A percentile compares a stretch with the other conserved stretches of the same genome.
These are phyloP conservation scores for Boletellus ananas DNA, from an alignment of 768 basidiomycete species.

Conservation along the genomic window DNA sequence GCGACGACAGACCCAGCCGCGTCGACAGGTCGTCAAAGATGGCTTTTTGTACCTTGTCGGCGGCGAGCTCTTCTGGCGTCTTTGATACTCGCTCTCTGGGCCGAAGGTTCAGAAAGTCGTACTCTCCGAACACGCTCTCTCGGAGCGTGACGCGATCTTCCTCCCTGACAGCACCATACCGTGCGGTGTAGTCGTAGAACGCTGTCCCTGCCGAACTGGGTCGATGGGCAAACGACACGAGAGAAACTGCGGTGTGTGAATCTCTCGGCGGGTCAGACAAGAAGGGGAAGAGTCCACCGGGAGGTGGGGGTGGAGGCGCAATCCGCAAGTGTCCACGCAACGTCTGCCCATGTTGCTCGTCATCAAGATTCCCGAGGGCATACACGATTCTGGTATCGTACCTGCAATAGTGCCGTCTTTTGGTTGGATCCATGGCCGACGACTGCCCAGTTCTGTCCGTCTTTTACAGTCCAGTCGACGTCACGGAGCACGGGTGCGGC, in stretches of 20 bases:
- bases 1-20: conserved; percentile 50
- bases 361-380: neutral
- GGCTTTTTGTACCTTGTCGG: conserved; percentile 27
- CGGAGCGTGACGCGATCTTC: conserved; percentile 77
- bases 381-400: conserved; percentile 21
- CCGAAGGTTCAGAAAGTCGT: conserved; percentile 33
- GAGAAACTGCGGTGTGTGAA: conserved; percentile 45
- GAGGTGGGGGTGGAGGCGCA: conserved; percentile 54
- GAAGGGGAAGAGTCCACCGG: conserved; percentile 77
- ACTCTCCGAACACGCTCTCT: conserved; percentile 62
- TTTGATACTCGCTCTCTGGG: conserved; percentile 20
- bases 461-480: conserved; percentile 55
- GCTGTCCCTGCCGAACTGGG: conserved; percentile 55
- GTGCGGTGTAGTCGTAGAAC: conserved; percentile 91
- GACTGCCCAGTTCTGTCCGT: conserved; percentile 73
- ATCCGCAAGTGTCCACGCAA: conserved; percentile 71
- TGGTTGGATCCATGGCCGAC: conserved; percentile 62
- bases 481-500: conserved; percentile 47
- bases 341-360: conserved; percentile 38
- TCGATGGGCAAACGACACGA: conserved; percentile 69
- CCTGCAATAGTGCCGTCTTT: conserved; percentile 63
- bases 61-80: conserved; percentile 20
- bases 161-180: conserved; percentile 85
- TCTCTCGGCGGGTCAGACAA: conserved; percentile 44
- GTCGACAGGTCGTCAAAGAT: conserved; percentile 53